Conservation (phyloP, 257 asterid genomes). For the Ligustrum vulgare region DNA sequence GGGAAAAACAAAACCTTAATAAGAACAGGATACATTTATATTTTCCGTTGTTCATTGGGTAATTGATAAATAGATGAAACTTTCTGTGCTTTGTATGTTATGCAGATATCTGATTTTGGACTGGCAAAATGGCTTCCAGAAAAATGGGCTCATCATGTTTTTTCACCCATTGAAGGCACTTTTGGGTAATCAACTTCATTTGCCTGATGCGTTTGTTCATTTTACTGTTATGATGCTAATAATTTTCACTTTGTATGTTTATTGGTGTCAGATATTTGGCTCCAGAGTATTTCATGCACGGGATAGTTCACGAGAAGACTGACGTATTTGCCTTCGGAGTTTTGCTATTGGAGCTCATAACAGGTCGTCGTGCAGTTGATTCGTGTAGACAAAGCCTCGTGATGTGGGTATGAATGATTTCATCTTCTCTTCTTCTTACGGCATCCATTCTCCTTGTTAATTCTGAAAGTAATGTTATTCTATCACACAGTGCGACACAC, state of each 20-base stretch:
- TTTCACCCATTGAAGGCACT: slow-evolving; percentile 97
- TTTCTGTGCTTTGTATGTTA: neutral
- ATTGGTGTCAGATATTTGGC: slow-evolving; percentile 76
- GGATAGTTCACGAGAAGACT: slow-evolving; percentile 82
- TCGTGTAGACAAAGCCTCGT: slow-evolving; percentile 82
- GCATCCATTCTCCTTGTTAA: neutral
- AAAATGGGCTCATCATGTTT: slow-evolving; percentile 82
- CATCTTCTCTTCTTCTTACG: neutral
- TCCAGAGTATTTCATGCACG: slow-evolving; percentile 97
- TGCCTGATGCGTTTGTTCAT: neutral
- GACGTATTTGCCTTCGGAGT: slow-evolving; percentile 97
- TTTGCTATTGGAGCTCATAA: slow-evolving; percentile 79
- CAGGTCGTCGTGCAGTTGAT: slow-evolving; percentile 93
- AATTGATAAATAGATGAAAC: neutral
- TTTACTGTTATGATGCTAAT: neutral
- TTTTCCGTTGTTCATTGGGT: neutral
- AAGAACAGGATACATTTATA: neutral
- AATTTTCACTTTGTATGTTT: neutral
- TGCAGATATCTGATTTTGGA: slow-evolving; percentile 97
- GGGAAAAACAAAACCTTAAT: neutral
- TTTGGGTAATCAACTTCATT: slow-evolving; percentile 59
- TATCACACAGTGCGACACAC: too few relatives aligned
- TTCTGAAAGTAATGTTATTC: too few relatives aligned
- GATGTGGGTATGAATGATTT: slow-evolving; percentile 77
- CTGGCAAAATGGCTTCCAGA: slow-evolving; percentile 97